phyloP scores from a whole-genome alignment of 2,329 filamentous ascomycete genomes.

The Cylindrodendrum hubeiense region DNA sequence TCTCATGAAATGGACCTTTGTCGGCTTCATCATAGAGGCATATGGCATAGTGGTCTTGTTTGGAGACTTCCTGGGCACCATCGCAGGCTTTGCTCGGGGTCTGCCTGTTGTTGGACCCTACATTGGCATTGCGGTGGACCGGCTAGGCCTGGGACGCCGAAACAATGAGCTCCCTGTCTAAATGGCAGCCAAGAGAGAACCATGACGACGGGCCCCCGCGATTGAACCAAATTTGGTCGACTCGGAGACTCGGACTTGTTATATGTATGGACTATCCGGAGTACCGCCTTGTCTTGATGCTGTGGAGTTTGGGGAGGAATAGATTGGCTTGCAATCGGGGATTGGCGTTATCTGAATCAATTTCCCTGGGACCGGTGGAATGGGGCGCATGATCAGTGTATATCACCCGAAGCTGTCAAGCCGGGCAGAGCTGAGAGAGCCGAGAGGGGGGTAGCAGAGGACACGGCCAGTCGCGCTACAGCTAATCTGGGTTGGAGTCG shows the following conservation, averaged over 20 bases:
- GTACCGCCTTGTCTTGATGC: conserved; percentile 25
- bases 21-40: conserved; percentile 90
- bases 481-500: conserved; percentile 3
- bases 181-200: conserved; percentile 40
- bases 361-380: conserved; percentile 13
- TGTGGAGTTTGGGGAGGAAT: conserved; percentile 36
- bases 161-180: conserved; percentile 85
- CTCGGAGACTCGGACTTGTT: conserved; percentile 3
- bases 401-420: not conserved
- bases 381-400: not conserved
- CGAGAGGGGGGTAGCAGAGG: conserved; percentile 15
- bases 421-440: not conserved
- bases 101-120: conserved; percentile 89
- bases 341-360: conserved; percentile 40
- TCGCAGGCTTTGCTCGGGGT: conserved; percentile 87
- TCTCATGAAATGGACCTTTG: conserved; percentile 88
- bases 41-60: conserved; percentile 96
- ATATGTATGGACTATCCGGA: conserved; percentile 16
- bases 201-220: not conserved
- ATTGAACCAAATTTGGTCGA: not conserved
- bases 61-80: conserved; percentile 95
- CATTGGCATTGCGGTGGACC: conserved; percentile 80
- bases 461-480: conserved; percentile 21
- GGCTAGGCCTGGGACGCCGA: conserved; percentile 74
- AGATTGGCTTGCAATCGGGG: conserved; percentile 36